Base-by-base conservation (phyloP, 1,284 basidiomycete species). In the Ceratobasidium sp. region DNA sequence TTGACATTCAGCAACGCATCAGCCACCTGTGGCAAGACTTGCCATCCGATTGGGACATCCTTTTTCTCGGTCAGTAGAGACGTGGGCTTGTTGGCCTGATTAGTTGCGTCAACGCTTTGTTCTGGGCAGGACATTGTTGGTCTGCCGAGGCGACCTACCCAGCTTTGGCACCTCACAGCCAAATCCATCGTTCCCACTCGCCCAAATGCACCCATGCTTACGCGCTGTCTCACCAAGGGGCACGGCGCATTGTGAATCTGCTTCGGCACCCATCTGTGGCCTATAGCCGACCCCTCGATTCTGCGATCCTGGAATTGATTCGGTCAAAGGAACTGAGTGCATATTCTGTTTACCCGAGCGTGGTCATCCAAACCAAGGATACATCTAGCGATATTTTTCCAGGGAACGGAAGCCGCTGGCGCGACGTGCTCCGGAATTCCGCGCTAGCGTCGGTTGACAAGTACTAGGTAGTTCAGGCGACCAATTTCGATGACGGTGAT, bases 31-130 rank as follows among this genome's bases (percentile, higher is more conserved):
- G 89, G 88, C 72, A 76, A 1, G 78, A 80, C 3, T 77, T 94
- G 28, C 90, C 92, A 1, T 53, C 53, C 0, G 83, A 85, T 23
- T 94, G 92, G 92, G 91, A 93, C 75, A 84, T 92, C 23, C 83
- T 92, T 46, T 89, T 90, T 74, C 80, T 94, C 66, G 92, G 92
- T 86, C 77, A 63, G 72, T 62, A 51, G 16, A 16, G 11, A 59
- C 30, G 44, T 46, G 44, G 11, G 23, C 28, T 28, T 42, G 54
- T 21, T 30, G 28, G 25, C 33, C 54, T 59, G 38, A 9, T 48
- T 40, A 36, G 40, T 42, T 59, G 42, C 11, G 14, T 30, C 25
- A 36, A 40, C 53, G 25, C 53, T 58, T 59, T 36, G n/a, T 56
- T 58, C 36, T 66, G 46, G 2, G 18, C 28, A 75, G 76, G 76